These are phyloP conservation scores for Citrus reticulata DNA, from an alignment of 345 rosid genomes.

Conservation along the genomic window DNA sequence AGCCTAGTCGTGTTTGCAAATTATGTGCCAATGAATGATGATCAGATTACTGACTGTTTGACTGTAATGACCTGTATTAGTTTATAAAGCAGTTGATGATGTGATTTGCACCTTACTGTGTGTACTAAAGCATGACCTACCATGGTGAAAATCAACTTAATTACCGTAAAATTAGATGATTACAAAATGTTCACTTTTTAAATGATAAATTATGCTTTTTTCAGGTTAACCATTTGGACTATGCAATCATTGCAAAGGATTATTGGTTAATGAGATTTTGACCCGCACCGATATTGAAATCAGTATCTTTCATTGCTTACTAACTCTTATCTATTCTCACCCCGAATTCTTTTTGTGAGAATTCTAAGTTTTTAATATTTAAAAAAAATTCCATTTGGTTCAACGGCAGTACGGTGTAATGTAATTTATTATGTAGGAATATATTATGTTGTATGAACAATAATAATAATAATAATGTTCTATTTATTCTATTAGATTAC, in stretches of 20 bases:
- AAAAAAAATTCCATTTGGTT: conserved; percentile 12
- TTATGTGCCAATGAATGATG: background rate
- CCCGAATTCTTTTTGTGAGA: too few species aligned
- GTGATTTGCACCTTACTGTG: background rate
- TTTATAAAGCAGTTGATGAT: background rate
- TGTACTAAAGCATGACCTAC: background rate
- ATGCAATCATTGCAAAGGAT: conserved; percentile 13
- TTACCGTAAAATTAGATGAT: background rate
- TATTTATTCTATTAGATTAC: too few species aligned
- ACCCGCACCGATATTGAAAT: background rate
- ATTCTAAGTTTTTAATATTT: too few species aligned
- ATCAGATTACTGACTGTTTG: background rate
- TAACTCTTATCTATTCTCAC: background rate
- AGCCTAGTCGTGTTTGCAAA: background rate
- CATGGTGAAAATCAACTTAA: background rate
- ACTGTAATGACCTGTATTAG: background rate
- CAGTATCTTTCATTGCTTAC: background rate
- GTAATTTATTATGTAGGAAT: background rate
- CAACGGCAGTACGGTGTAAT: background rate
- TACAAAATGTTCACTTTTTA: background rate
- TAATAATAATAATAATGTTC: too few species aligned
- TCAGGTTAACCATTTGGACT: conserved; percentile 18
- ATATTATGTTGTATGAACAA: background rate
- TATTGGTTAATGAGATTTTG: background rate
- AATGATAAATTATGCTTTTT: background rate